Conservation (phyloP, 306 rosid genomes). For the Trifolium dubium region DNA sequence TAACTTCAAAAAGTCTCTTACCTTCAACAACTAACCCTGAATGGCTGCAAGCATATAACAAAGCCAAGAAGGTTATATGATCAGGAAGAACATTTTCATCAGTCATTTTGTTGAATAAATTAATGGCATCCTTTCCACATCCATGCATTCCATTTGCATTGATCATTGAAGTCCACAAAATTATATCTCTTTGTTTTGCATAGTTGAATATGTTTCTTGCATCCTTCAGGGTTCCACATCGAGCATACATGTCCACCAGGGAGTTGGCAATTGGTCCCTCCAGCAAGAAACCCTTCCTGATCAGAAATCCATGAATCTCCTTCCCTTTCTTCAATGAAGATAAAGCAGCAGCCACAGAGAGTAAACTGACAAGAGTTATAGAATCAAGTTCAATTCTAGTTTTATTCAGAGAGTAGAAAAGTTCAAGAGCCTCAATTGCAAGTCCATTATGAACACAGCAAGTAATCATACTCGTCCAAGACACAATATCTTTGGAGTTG, state of each 20-base stretch:
- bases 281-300: slow-evolving; percentile 61
- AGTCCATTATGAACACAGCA: slow-evolving; percentile 60
- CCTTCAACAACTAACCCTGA: slow-evolving; percentile 76
- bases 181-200: slow-evolving; percentile 46
- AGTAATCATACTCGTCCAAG: slow-evolving; percentile 84
- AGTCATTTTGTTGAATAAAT: slow-evolving; percentile 59
- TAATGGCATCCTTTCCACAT: slow-evolving; percentile 60
- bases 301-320: slow-evolving; percentile 73
- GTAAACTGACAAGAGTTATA: slow-evolving; percentile 59
- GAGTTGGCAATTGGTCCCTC: slow-evolving; percentile 63
- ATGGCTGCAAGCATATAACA: slow-evolving; percentile 82
- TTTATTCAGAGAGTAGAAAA: slow-evolving; percentile 50
- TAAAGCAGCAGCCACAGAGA: slow-evolving; percentile 65
- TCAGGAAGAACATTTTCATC: slow-evolving; percentile 60
- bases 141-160: slow-evolving; percentile 85
- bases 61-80: slow-evolving; percentile 73
- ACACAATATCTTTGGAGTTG: slow-evolving; percentile 64
- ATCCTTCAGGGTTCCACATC: slow-evolving; percentile 61
- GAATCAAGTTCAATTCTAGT: slow-evolving; percentile 60
- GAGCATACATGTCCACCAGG: slow-evolving; percentile 74
- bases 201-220: slow-evolving; percentile 56
- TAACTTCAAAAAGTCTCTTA: slow-evolving; percentile 49
- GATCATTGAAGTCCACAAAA: slow-evolving; percentile 77
- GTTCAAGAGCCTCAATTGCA: slow-evolving; percentile 68
- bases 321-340: slow-evolving; percentile 75